A percentile compares a stretch with the other conserved stretches of the same genome.
Conservation (phyloP, 2,329 filamentous ascomycete species). For the Aspergillus luchuensis region DNA sequence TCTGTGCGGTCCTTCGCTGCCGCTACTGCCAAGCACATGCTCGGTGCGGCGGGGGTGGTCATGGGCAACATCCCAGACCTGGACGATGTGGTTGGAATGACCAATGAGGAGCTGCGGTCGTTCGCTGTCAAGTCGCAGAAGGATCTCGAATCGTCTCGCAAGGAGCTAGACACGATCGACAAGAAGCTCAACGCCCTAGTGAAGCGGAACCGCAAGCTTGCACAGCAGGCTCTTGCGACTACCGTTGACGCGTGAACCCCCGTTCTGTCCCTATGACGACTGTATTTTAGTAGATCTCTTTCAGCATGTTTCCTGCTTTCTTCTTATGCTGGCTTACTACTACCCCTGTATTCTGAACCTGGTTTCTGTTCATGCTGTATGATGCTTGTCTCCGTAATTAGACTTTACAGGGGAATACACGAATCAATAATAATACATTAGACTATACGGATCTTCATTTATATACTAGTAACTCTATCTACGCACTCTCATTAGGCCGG, state of each 20-base stretch:
- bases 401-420: no score
- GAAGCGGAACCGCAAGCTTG: slow-evolving; percentile 47
- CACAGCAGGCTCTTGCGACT: slow-evolving; percentile 42
- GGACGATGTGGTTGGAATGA: slow-evolving; percentile 46
- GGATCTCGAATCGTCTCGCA: slow-evolving; percentile 72
- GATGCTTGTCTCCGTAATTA: no score
- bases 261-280: no score
- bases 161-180: slow-evolving; percentile 60
- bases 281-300: no score
- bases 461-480: no score
- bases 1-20: slow-evolving; percentile 40
- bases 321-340: no score
- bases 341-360: no score
- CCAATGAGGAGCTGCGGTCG: slow-evolving; percentile 42
- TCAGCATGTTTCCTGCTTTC: no score
- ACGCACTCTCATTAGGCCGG: slow-evolving; percentile 4
- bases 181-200: slow-evolving; percentile 46
- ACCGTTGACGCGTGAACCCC: not conserved
- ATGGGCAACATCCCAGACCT: slow-evolving; percentile 37
- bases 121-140: slow-evolving; percentile 50
- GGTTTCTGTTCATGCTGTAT: no score
- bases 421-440: no score
- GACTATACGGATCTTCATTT: no score
- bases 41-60: slow-evolving; percentile 35
- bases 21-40: slow-evolving; percentile 41